Evolutionary conservation across 306 rosid species (phyloP), one percentile per base, ranked within the genome.

Genomic region (Sophora flavescens): DNA sequence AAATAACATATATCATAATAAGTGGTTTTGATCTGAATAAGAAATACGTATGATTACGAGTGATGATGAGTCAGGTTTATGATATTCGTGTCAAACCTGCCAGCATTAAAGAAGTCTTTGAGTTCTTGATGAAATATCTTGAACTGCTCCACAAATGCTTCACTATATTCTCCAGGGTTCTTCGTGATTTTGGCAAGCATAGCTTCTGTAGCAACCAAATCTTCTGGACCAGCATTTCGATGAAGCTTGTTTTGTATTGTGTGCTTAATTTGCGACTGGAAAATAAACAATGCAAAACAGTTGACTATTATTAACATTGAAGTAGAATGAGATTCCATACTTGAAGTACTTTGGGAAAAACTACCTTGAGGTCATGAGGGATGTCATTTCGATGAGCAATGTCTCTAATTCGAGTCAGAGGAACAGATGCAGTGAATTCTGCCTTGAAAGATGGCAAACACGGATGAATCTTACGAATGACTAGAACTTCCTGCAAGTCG

Each of bases 191-290:
- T 92, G 70, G 93, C 91, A 76, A 95, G 96, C 97, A 95, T 95
- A 35, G 96, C 96, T 80, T 92, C 98, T 17, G 98, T 92, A 74
- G 98, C 94, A 85, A 95, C 82, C 87, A 95, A 85, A 87, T 95
- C 98, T 85, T 95, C 98, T 26, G 98, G 98, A 26, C 98, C 98
- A 59, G 98, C 98, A 87, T 87, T 90, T 17, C 98, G 95, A 66
- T 92, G 99, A 85, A 95, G 99, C 84, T 95, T 95, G 92, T 95
- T 95, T 87, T 95, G 99, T 84, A 95, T 92, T 65, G 99, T 92
- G 79, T 95, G 97, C 81, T 95, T 95, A 78, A 95, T 95, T 81
- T 92, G 91, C 83, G 78, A 86, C 99, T 95, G 97, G 53, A 78
- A 68, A 72, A 42, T 16, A 54, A 77, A 63, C 53, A 78, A 74